phyloP scores from a whole-genome alignment of 2,329 filamentous ascomycete genomes.

The Xylaria polymorpha region DNA sequence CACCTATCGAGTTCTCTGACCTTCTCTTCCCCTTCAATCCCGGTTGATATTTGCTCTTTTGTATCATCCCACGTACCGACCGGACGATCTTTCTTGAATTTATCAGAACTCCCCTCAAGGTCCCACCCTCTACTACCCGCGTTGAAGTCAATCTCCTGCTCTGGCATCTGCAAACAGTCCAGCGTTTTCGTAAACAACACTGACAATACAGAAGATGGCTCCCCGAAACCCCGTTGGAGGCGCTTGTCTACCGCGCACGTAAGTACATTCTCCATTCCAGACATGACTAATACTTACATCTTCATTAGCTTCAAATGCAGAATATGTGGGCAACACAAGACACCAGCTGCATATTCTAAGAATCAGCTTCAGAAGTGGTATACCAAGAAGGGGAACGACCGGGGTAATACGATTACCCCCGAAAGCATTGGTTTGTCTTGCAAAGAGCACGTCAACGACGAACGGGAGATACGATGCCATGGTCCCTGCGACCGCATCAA shows the following conservation, averaged over 20 bases:
- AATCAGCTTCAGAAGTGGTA: constrained; percentile 37
- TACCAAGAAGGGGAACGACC: constrained; percentile 30
- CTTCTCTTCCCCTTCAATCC: not conserved
- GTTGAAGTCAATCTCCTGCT: not conserved
- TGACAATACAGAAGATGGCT: constrained; percentile 19
- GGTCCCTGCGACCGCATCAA: constrained; percentile 51
- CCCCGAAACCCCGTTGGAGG: not conserved
- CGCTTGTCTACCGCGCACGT: constrained; percentile 28
- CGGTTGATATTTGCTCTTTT: not conserved
- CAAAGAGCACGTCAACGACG: constrained; percentile 17
- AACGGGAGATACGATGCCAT: constrained; percentile 43
- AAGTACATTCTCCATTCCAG: constrained; percentile 8
- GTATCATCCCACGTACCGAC: not conserved
- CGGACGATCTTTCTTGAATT: not conserved
- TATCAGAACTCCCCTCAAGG: not conserved
- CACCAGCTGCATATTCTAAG: constrained; percentile 27
- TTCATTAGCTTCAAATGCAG: constrained; percentile 34
- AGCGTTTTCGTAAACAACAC: not conserved
- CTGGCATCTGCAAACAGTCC: constrained; percentile 1
- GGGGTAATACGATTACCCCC: constrained; percentile 22
- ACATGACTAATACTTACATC: constrained; percentile 18
- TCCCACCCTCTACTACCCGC: too few relatives aligned
- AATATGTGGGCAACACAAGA: constrained; percentile 29
- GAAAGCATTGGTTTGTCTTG: constrained; percentile 34
- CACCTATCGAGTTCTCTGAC: not conserved